Evolutionary conservation across 129 eudicot species (phyloP), one percentile per base, ranked within the genome.

Genomic region (Flaveria sonorensis): DNA sequence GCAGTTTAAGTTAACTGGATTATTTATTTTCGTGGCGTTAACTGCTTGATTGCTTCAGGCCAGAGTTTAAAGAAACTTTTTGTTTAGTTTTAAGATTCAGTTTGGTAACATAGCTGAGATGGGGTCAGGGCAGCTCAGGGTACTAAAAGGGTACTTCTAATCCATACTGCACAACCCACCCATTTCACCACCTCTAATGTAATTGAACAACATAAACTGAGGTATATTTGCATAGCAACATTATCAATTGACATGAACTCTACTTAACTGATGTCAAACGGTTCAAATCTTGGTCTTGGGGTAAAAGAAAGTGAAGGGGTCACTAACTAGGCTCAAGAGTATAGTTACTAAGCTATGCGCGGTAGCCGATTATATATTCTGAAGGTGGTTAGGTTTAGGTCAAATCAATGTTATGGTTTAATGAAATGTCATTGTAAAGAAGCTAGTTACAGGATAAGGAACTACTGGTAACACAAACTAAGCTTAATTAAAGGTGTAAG

Each of bases 311-410:
- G n/a, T 24, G 40, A 24, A 24, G 8, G 42, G 18, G 18, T 61
- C 67, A 61, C 67, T 61, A 61, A 26, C 16, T 61, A 61, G 69
- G 69, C 69, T 7, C 7, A 13, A 28, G 46, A 63, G 43, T 63
- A 14, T 36, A 30, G 67, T 61, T 6, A 61, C 42, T 12, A 61
- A 6, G 46, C 10, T 62, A 62, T 62, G n/a, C 20, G 15, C 43
- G 30, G 30, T 14, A 62, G 68, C 68, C 68, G 10, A 62, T 62
- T 62, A 62, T 28, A 60, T 23, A 60, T 23, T 60, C n/a, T 10
- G 16, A 59, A 59, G 12, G 30, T 57, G 2, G 30, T 57, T 28
- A 57, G 64, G 64, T 21, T 23, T 57, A 57, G 13, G 66, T 60
- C 66, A 60, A 60, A 10, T 24, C 66, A 12, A 24, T 57, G 16